Evolutionary conservation across 2,329 filamentous ascomycete genomes (phyloP).

Genomic region (Penicillium italicum): DNA sequence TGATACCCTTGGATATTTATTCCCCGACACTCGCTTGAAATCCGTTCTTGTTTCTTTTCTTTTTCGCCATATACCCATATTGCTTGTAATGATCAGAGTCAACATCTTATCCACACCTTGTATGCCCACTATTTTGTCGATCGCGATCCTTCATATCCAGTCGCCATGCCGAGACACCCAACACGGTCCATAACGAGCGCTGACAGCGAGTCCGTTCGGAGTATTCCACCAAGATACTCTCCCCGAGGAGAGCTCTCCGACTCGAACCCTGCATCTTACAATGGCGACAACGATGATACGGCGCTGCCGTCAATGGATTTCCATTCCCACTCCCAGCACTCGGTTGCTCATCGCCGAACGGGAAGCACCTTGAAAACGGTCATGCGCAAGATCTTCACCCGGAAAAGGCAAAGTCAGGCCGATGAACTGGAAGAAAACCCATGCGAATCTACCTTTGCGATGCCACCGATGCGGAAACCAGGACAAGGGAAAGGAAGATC

Average conservation of each 20-base stretch:
- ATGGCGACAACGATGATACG: conserved; percentile 26
- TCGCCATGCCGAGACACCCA: conserved; percentile 16
- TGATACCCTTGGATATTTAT: conserved; percentile 7
- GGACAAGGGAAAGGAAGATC: conserved; percentile 19
- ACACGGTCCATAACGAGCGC: conserved; percentile 19
- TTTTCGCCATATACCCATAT: conserved; percentile 16
- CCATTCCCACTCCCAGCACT: conserved; percentile 17
- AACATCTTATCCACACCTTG: not conserved
- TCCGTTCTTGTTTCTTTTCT: not conserved
- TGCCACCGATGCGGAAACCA: conserved; percentile 9
- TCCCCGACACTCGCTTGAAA: conserved; percentile 19
- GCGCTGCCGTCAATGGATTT: conserved; percentile 32
- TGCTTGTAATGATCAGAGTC: conserved; percentile 19
- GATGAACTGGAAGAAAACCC: conserved; percentile 29
- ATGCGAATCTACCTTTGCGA: conserved; percentile 18
- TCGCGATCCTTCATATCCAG: not conserved
- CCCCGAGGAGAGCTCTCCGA: conserved; percentile 16
- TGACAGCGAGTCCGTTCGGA: conserved; percentile 17
- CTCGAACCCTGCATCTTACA: conserved; percentile 15
- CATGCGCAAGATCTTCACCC: conserved; percentile 45
- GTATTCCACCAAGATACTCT: conserved; percentile 8
- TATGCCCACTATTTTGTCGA: not conserved
- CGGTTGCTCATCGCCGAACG: conserved; percentile 37
- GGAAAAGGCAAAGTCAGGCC: conserved; percentile 35
- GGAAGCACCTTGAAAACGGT: conserved; percentile 43